Evolutionary conservation across 176 grass and related monocot genomes (phyloP), one percentile per base, ranked within the genome.

Genomic region (Oryza rufipogon): DNA sequence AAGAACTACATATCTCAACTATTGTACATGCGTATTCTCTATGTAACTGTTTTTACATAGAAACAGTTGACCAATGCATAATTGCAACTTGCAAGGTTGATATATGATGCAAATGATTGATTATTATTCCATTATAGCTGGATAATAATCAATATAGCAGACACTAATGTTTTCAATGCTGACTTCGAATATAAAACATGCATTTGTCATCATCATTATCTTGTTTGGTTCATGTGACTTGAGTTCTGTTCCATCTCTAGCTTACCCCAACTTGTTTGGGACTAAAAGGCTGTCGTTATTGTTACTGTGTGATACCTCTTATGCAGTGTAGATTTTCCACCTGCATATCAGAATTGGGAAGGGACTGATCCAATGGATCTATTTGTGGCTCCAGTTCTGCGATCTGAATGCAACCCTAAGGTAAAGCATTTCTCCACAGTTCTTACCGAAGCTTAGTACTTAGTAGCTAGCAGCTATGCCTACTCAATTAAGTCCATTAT

Each of bases 351-450:
- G 83, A 98, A 91, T 23, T 98, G 95, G 95, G 95, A 98, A 87
- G 76, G 60, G 64, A 95, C 91, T 86, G 92, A 97, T 93, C 95
- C 95, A 49, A 73, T 93, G 77, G 95, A 97, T 64, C 91, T 97
- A 70, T 98, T 98, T 80, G 69, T 80, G 25, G 95, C 92, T 80
- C 92, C 91, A 79, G 89, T 98, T 84, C 82, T 98, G 68, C 95
- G 87, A 85, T 98, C 95, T 58, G 95, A 98, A 93, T 91, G 89
- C 76, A 95, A 98, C 70, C 95, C 95, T 54, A 98, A 98, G 91
- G 95, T 98, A 91, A 36, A 41, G 11, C 75, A 33, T 77, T 81
- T 28, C 72, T 74, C 7, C 22, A 66, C 36, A 76, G n/a, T 67
- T 26, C 72, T 77, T 20, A 79, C 44, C 14, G 65, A 73, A 66